These are phyloP conservation scores for Aspergillus bombycis DNA, from an alignment of 2,329 filamentous ascomycete genomes.

Conservation along the genomic window DNA sequence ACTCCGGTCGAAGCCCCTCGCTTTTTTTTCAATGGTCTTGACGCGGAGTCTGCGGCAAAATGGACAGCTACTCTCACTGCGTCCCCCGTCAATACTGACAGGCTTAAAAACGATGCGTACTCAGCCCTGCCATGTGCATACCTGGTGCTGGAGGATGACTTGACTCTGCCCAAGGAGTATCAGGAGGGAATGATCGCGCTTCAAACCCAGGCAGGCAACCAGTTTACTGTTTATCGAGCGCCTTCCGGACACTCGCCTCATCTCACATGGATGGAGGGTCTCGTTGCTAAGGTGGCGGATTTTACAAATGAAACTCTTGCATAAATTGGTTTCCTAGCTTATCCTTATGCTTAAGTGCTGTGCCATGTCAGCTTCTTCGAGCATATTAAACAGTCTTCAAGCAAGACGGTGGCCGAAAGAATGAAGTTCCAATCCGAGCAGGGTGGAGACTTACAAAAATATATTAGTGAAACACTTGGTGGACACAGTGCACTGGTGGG, in stretches of 20 bases:
- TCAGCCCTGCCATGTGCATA: constrained; percentile 37
- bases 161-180: constrained; percentile 33
- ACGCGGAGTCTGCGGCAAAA: constrained; percentile 23
- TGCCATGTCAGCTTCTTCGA: accelerated
- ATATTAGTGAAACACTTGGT: too few species aligned
- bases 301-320: constrained; percentile 16
- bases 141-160: constrained; percentile 33
- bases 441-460: too few species aligned
- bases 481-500: too few species aligned
- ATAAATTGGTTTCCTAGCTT: neutral
- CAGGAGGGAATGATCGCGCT: constrained; percentile 35
- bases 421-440: too few species aligned
- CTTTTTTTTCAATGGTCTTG: constrained; percentile 35
- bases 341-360: accelerated
- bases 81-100: constrained; percentile 28
- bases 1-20: constrained; percentile 28
- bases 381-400: too few species aligned
- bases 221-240: constrained; percentile 30
- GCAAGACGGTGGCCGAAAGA: too few species aligned
- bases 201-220: neutral
- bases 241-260: constrained; percentile 36
- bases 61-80: constrained; percentile 31
- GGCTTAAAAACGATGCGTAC: constrained; percentile 37
- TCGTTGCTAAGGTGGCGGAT: constrained; percentile 26
- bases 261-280: constrained; percentile 34